Conservation (phyloP, 2,329 filamentous ascomycete genomes). For the Botrytis porri region DNA sequence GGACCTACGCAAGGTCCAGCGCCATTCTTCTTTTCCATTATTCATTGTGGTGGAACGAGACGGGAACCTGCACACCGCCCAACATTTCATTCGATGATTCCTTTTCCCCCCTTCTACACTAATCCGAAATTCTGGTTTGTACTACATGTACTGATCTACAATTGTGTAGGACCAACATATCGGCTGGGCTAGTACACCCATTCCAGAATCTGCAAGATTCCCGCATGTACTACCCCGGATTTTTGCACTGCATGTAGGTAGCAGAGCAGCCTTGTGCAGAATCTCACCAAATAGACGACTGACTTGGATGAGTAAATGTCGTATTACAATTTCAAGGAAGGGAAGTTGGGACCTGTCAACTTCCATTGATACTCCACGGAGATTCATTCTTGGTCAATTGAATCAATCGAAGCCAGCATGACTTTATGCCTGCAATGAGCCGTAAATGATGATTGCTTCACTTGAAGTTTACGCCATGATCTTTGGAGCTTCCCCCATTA, state of each 20-base stretch:
- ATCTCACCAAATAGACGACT: conserved; percentile 23
- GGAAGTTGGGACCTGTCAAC: conserved; percentile 2
- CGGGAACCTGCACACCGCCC: conserved; percentile 24
- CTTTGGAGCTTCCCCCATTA: conserved; percentile 1
- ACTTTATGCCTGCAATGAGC: conserved; percentile 16
- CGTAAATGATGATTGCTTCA: conserved; percentile 18
- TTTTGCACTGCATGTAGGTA: conserved; percentile 17
- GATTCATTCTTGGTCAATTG: conserved; percentile 5
- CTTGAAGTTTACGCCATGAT: conserved; percentile 17
- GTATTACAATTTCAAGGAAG: background rate
- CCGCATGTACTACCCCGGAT: conserved; percentile 23
- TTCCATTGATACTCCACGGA: background rate
- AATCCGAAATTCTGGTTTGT: conserved; percentile 17
- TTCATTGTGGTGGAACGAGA: conserved; percentile 17
- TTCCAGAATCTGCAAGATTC: conserved; percentile 24
- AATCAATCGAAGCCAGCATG: conserved; percentile 7
- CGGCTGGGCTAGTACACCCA: conserved; percentile 9
- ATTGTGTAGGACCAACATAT: background rate
- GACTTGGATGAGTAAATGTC: background rate
- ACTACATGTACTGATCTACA: conserved; percentile 17
- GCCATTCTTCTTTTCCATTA: conserved; percentile 15
- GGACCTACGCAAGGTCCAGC: conserved; percentile 14
- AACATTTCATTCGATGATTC: conserved; percentile 7
- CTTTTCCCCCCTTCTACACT: background rate
- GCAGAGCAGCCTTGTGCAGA: conserved; percentile 23